Conservation (phyloP, 1,139 yeast species). For the Yamadazyma triangularis region DNA sequence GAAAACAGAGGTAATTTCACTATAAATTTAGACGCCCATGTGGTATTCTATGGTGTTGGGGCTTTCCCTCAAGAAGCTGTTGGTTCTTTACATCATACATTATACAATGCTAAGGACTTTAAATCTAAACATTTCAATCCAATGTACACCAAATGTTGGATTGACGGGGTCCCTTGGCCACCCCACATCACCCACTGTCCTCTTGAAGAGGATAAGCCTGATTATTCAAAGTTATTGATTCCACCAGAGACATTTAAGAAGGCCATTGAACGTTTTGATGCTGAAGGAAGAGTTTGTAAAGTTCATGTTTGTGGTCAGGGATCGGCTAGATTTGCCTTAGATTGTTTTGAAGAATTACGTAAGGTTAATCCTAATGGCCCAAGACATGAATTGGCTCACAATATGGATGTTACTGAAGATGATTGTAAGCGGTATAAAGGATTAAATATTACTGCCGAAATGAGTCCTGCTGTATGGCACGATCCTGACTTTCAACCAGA, state of each 20-base stretch:
- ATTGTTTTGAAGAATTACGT: slow-evolving; percentile 17
- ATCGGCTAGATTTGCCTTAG: slow-evolving; percentile 18
- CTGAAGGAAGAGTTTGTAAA: slow-evolving; percentile 18
- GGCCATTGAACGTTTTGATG: slow-evolving; percentile 15
- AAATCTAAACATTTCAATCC: slow-evolving; percentile 18
- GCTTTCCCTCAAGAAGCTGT: slow-evolving; percentile 17
- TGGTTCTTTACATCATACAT: slow-evolving; percentile 16
- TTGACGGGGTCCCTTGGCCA: slow-evolving; percentile 20
- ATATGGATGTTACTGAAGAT: slow-evolving; percentile 17
- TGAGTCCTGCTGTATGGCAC: slow-evolving; percentile 19
- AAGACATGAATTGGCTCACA: slow-evolving; percentile 18
- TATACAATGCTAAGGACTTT: slow-evolving; percentile 15
- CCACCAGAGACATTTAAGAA: slow-evolving; percentile 18
- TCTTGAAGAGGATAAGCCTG: slow-evolving; percentile 14
- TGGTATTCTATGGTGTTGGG: slow-evolving; percentile 19
- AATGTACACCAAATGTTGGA: slow-evolving; percentile 17
- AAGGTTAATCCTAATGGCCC: slow-evolving; percentile 16
- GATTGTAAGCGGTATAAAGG: slow-evolving; percentile 16
- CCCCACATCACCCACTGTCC: slow-evolving; percentile 16
- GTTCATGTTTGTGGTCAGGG: slow-evolving; percentile 20
- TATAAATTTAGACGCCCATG: slow-evolving; percentile 18
- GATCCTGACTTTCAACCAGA: slow-evolving; percentile 19
- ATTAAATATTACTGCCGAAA: slow-evolving; percentile 17
- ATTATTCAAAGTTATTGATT: slow-evolving; percentile 14
- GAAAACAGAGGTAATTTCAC: slow-evolving; percentile 14